Base-by-base conservation (phyloP, 768 basidiomycete genomes). In the Lactarius sp. region DNA sequence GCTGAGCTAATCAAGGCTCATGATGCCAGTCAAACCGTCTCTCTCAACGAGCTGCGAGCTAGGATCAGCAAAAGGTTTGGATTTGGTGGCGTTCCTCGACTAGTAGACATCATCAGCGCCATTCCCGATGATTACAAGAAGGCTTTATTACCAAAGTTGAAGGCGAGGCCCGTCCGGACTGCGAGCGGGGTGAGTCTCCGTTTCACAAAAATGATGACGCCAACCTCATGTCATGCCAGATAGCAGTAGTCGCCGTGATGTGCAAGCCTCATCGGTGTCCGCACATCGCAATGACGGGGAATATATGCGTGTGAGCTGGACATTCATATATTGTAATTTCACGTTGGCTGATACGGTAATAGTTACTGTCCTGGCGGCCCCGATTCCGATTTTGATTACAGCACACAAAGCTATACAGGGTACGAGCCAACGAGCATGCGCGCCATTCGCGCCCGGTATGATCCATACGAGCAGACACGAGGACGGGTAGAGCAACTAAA, bases 201-300 rank as follows among this genome's bases (percentile, higher is more conserved):
- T 41, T n/a, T 51, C 31, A 42, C 47, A 49, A 8, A 7, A 9
- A 18, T 57, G 22, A 9, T 20, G n/a, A 16, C 36, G 57, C 14
- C 7, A 1, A 12, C 36, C 16, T 42, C 59, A 56, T 34, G 20
- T 16, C 31, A 36, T 50, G 18, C 39, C 52, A 96, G 94, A 95
- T 98, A 62, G 97, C 96, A 16, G 96, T 98, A 27, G 97, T 99
- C 14, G 97, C 97, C 9, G 96, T 99, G n/a, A 99, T 99, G 97
- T 96, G 94, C 79, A 99, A 98, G 72, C 97, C 97, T 1, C 97
- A 99, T 79, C 85, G 97, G 59, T 99, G 97, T 79, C 97, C 97
- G 4, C 97, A 99, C 77, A 98, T 99, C 60, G 97, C 97, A 8
- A 97, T 99, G 93, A 99, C 97, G 0, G 97, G 97, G 34, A 99